Conservation (phyloP, 352 stramenopile genomes). For the Thalassiosira exigua region DNA sequence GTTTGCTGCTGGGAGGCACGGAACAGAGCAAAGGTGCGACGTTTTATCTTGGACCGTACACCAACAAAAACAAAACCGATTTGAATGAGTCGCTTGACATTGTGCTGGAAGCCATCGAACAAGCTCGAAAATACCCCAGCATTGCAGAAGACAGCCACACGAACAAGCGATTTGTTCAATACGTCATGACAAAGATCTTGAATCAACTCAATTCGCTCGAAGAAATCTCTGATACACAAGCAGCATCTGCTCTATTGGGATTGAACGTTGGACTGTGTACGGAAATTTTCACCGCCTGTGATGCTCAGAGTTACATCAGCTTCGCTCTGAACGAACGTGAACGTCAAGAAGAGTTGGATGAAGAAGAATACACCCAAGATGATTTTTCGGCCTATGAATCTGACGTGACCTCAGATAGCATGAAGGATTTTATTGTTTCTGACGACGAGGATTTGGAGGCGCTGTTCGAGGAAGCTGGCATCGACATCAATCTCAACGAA, state of each 20-base stretch:
- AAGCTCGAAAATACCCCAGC: slow-evolving; percentile 39
- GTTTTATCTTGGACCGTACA: slow-evolving; percentile 42
- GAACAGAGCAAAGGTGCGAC: slow-evolving; percentile 40
- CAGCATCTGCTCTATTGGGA: slow-evolving; percentile 27
- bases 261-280: slow-evolving; percentile 19
- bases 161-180: slow-evolving; percentile 28
- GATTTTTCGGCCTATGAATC: too few relatives aligned
- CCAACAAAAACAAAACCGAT: slow-evolving; percentile 25
- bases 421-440: too few relatives aligned
- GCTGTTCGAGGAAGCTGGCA: too few relatives aligned
- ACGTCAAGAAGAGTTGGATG: not conserved
- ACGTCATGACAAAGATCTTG: slow-evolving; percentile 36
- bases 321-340: slow-evolving; percentile 27
- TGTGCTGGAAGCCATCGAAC: slow-evolving; percentile 26
- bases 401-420: too few relatives aligned
- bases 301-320: slow-evolving; percentile 25
- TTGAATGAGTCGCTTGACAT: slow-evolving; percentile 33
- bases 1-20: too few relatives aligned
- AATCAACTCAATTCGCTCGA: slow-evolving; percentile 40
- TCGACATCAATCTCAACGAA: not conserved
- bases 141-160: slow-evolving; percentile 33
- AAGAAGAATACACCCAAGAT: not conserved
- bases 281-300: slow-evolving; percentile 14
- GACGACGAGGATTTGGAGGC: too few relatives aligned
- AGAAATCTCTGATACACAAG: slow-evolving; percentile 45